Base-by-base conservation (phyloP, 441 rosid species). In the Hura crepitans region DNA sequence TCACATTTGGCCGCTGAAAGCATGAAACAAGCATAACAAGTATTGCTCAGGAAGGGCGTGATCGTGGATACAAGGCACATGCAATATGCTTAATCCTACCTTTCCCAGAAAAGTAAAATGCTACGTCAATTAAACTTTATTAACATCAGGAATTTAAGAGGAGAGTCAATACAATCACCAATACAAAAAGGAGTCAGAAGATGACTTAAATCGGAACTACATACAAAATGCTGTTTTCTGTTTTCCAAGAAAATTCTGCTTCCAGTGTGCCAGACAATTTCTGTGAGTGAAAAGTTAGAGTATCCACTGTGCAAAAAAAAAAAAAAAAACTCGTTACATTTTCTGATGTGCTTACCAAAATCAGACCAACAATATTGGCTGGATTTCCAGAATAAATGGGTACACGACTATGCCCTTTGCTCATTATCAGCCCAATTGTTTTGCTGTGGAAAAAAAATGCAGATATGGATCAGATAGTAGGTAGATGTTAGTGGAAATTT, bases 351-450 rank as follows among this genome's bases (percentile, higher is more conserved):
- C 84, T 84, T 72, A 89, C 96, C 88, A 89, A 75, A 77, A 89
- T 86, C 35, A 77, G 83, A 55, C 98, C 93, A 12, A 91, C 72
- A 65, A 91, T 84, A 70, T 79, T 82, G 33, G 72, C 74, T 13
- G 85, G 81, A 54, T 53, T 69, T 27, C 85, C 86, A 0, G 88
- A 80, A 77, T 86, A 86, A 59, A 88, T 78, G 10, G 96, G 98
- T 31, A 93, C 70, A 28, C 98, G 90, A 68, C 98, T 93, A 58
- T 86, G 95, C 45, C 97, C 98, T 81, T 85, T 79, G 73, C 87
- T 82, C 65, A 86, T 81, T 66, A 93, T 85, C 15, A 85, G 47
- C 61, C 75, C 92, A 85, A 85, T 79, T 46, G 86, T 87, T 37
- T 81, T 80, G 79, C 92, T 91, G 47, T 58, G 67, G 37, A 45